Percentiles rank a stretch among this genome's conserved stretches.
phyloP scores from a whole-genome alignment of 1,284 basidiomycete species.

The Apiotrichum siamense region DNA sequence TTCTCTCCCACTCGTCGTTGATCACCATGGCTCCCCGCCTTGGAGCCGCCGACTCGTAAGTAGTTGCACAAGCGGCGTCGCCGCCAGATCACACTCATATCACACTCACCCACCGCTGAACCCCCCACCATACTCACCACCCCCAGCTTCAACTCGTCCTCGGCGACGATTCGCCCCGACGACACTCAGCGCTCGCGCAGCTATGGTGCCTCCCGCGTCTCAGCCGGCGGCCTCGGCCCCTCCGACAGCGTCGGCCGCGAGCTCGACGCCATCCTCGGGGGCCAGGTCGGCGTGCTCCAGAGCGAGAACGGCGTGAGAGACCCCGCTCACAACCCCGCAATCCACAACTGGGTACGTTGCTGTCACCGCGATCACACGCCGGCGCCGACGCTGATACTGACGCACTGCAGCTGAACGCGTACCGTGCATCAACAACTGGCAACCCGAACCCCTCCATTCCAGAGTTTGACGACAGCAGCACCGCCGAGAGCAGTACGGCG shows the following conservation, averaged over 20 bases:
- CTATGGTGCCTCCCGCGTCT: slow-evolving; percentile 3
- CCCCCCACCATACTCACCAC: neutral
- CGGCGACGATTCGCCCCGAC: slow-evolving; percentile 23
- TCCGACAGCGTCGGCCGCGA: slow-evolving; percentile 16
- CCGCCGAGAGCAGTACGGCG: neutral
- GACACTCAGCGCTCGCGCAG: slow-evolving; percentile 5
- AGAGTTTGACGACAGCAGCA: neutral
- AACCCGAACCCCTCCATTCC: neutral
- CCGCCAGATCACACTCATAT: neutral
- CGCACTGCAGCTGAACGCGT: neutral
- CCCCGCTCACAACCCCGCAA: neutral
- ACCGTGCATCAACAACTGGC: neutral
- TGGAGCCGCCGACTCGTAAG: slow-evolving; percentile 16
- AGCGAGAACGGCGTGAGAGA: slow-evolving; percentile 8
- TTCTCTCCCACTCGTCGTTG: neutral
- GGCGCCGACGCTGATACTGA: neutral
- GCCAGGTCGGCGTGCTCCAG: slow-evolving; percentile 15
- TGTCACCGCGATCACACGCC: too few relatives aligned
- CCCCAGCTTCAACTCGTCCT: slow-evolving; percentile 28
- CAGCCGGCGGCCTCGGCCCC: slow-evolving; percentile 10
- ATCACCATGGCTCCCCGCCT: slow-evolving; percentile 14
- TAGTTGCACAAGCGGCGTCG: neutral
- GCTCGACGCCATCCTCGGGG: slow-evolving; percentile 12
- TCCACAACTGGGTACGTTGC: slow-evolving; percentile 8
- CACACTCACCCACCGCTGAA: too few relatives aligned